Conservation (phyloP, 768 basidiomycete genomes). For the Pleurotus eryngii region DNA sequence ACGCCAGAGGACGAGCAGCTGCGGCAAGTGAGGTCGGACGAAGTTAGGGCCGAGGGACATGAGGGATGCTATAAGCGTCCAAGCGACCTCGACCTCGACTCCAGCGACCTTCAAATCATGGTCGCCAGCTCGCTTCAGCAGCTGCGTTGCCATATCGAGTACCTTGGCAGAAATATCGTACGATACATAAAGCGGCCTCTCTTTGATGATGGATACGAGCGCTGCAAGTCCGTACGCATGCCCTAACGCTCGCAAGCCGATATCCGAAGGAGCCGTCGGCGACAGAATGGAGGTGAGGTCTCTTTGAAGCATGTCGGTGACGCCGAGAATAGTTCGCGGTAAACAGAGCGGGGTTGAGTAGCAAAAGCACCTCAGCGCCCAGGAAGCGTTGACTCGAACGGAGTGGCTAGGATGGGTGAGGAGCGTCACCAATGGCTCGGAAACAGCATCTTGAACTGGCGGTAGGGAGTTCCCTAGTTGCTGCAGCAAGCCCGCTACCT, state of each 20-base stretch:
- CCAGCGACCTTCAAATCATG: constrained; percentile 82
- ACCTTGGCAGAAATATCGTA: constrained; percentile 91
- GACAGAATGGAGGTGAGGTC: constrained; percentile 74
- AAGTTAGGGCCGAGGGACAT: constrained; percentile 94
- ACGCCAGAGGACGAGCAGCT: constrained; percentile 93
- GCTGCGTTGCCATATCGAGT: constrained; percentile 84
- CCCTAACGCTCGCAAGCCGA: constrained; percentile 71
- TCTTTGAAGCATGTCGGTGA: constrained; percentile 80
- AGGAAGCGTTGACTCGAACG: constrained; percentile 82
- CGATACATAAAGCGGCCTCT: constrained; percentile 89
- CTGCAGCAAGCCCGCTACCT: constrained; percentile 81
- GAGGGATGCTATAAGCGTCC: constrained; percentile 86
- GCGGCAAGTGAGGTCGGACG: constrained; percentile 89
- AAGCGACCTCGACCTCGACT: constrained; percentile 89
- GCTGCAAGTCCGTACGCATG: constrained; percentile 89
- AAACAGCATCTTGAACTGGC: constrained; percentile 85
- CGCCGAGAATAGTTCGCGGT: constrained; percentile 70
- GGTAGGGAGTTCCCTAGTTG: constrained; percentile 92
- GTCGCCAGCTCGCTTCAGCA: constrained; percentile 88
- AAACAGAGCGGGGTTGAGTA: constrained; percentile 83
- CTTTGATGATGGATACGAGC: constrained; percentile 80
- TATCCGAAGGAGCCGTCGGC: constrained; percentile 68
- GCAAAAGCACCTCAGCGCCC: constrained; percentile 89
- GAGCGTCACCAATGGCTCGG: constrained; percentile 81
- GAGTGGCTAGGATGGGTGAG: constrained; percentile 85